Conservation (phyloP, 495 filamentous ascomycete species). For the Penicillium canariense region DNA sequence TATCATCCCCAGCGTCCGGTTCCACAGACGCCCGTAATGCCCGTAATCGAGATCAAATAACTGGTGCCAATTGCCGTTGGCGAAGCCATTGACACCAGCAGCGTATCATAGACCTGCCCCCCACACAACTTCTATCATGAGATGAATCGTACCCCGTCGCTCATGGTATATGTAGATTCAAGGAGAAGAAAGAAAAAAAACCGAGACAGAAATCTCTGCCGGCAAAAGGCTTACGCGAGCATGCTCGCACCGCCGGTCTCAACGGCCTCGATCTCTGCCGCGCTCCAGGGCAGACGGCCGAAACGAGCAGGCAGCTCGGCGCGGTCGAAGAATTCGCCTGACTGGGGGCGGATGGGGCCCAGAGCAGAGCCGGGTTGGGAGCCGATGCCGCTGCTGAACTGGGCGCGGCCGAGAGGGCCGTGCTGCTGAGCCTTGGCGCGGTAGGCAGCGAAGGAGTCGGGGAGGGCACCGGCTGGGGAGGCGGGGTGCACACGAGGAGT, state of each 20-base stretch:
- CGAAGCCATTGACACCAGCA: constrained; percentile 10
- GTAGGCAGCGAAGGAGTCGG: constrained; percentile 84
- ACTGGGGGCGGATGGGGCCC: constrained; percentile 64
- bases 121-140: constrained; percentile 19
- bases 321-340: constrained; percentile 84
- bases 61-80: not conserved
- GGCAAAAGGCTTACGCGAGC: constrained; percentile 42
- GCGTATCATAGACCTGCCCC: constrained; percentile 9
- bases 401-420: constrained; percentile 65
- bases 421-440: constrained; percentile 90
- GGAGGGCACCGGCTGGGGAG: constrained; percentile 58
- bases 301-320: constrained; percentile 82
- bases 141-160: constrained; percentile 26
- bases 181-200: not conserved
- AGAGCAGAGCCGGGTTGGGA: constrained; percentile 62
- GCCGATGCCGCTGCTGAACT: constrained; percentile 58
- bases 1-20: not conserved
- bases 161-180: constrained; percentile 15
- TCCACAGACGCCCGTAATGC: constrained; percentile 10
- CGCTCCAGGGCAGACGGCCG: constrained; percentile 64
- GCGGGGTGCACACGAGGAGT: constrained; percentile 60
- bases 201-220: constrained; percentile 11
- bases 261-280: constrained; percentile 90
- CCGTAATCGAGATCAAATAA: constrained; percentile 7
- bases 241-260: constrained; percentile 86